A percentile compares a stretch with the other conserved stretches of the same genome.
Evolutionary conservation across 2,329 filamentous ascomycete species (phyloP).

Genomic region (Parascedosporium putredinis): DNA sequence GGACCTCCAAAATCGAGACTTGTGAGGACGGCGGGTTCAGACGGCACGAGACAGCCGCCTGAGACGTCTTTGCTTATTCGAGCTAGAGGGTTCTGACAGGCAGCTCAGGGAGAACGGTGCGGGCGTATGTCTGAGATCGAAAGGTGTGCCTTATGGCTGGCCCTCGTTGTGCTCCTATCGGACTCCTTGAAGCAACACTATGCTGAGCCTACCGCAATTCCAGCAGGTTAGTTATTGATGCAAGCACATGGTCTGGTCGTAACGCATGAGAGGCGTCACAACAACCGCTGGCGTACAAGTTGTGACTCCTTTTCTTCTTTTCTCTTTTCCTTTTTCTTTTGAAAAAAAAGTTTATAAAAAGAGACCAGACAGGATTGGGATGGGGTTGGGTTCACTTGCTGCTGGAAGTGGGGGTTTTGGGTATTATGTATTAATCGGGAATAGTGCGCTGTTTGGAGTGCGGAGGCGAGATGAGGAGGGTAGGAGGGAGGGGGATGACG

Average conservation of each 20-base stretch:
- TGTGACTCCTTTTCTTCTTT: too few species aligned
- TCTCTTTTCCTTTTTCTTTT: too few species aligned
- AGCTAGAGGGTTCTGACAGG: not conserved
- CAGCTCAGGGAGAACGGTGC: not conserved
- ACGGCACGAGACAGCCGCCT: not conserved
- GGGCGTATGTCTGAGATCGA: not conserved
- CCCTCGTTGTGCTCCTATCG: too few species aligned
- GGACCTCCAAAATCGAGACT: too few species aligned
- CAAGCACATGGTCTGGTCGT: too few species aligned
- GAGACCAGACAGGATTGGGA: not conserved
- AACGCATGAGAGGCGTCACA: too few species aligned
- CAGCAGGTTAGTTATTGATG: not conserved
- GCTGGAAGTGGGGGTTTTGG: not conserved
- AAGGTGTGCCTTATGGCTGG: not conserved
- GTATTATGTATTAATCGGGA: conserved; percentile 1
- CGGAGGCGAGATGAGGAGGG: not conserved
- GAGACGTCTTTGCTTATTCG: not conserved
- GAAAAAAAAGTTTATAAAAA: not conserved
- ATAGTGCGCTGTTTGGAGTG: not conserved
- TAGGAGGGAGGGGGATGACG: not conserved
- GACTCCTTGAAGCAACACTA: not conserved
- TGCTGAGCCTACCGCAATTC: not conserved
- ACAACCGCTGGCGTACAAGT: too few species aligned
- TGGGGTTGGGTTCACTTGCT: not conserved
- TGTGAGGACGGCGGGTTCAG: too few species aligned